A percentile compares a stretch with the other conserved stretches of the same genome.
Conservation (phyloP, 257 asterid species). For the Petunia secreta region DNA sequence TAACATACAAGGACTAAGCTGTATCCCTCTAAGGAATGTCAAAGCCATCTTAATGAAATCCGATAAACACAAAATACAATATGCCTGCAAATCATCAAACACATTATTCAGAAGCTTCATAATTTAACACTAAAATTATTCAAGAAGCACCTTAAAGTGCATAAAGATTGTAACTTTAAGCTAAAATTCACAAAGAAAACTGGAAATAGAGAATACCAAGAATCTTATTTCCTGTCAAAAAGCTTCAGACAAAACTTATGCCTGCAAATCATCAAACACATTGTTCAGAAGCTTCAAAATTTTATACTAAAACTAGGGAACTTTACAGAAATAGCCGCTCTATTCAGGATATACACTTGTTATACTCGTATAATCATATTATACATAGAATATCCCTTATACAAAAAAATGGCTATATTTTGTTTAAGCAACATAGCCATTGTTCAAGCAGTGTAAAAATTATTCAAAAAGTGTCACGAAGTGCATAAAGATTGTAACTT, state of each 20-base stretch:
- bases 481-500: neutral
- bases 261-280: slow-evolving; percentile 20
- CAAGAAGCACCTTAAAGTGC: neutral
- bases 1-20: slow-evolving; percentile 47
- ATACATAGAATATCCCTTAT: no score
- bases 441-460: no score
- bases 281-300: neutral
- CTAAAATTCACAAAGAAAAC: neutral
- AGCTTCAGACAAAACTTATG: neutral
- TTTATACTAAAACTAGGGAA: neutral
- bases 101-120: neutral
- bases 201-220: neutral
- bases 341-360: no score
- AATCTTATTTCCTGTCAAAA: neutral
- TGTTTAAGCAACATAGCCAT: no score
- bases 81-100: slow-evolving; percentile 29
- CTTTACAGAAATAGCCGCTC: no score
- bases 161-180: neutral
- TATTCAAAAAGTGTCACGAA: neutral
- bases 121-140: neutral
- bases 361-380: no score
- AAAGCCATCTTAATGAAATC: slow-evolving; percentile 58
- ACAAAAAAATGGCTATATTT: no score
- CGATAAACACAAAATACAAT: neutral
- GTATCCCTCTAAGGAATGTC: slow-evolving; percentile 76